Conservation (phyloP, 73 alveolate species). For the Urostyla sp. region DNA sequence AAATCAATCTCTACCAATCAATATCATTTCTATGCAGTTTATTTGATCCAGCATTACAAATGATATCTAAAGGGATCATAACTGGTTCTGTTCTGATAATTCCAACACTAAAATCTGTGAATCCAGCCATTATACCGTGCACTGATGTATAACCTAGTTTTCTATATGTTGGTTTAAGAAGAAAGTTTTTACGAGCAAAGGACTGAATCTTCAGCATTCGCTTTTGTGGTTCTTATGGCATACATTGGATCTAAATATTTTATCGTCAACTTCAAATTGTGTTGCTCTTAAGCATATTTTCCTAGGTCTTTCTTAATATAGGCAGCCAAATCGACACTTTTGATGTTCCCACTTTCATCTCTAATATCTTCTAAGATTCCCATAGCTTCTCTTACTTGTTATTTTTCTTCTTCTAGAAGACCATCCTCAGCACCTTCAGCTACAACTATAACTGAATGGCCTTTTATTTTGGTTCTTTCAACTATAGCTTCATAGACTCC, state of each 20-base stretch:
- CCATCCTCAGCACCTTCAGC: conserved; percentile 81
- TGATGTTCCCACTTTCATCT: conserved; percentile 90
- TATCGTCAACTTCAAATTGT: conserved; percentile 81
- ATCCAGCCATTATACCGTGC: conserved; percentile 91
- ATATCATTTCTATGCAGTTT: conserved; percentile 69
- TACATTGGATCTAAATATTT: conserved; percentile 90
- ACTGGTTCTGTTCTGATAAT: conserved; percentile 81
- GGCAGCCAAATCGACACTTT: conserved; percentile 88
- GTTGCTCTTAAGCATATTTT: conserved; percentile 79
- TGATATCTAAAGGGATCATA: conserved; percentile 73
- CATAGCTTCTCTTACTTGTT: conserved; percentile 15
- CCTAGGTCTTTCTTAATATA: conserved; percentile 85
- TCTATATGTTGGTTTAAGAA: conserved; percentile 29
- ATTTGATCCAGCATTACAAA: conserved; percentile 64
- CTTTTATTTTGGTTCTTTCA: conserved; percentile 77
- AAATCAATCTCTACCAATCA: conserved; percentile 81
- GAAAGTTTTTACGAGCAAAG: conserved; percentile 75
- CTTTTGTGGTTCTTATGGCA: conserved; percentile 85
- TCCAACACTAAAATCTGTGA: conserved; percentile 88
- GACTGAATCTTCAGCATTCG: conserved; percentile 87
- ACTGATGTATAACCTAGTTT: conserved; percentile 79
- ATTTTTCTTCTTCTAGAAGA: conserved; percentile 23
- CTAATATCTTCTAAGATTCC: conserved; percentile 74
- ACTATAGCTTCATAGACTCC: conserved; percentile 83
- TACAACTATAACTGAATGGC: conserved; percentile 77